Base-by-base conservation (phyloP, 768 basidiomycete species). In the Termitomyces sp. region DNA sequence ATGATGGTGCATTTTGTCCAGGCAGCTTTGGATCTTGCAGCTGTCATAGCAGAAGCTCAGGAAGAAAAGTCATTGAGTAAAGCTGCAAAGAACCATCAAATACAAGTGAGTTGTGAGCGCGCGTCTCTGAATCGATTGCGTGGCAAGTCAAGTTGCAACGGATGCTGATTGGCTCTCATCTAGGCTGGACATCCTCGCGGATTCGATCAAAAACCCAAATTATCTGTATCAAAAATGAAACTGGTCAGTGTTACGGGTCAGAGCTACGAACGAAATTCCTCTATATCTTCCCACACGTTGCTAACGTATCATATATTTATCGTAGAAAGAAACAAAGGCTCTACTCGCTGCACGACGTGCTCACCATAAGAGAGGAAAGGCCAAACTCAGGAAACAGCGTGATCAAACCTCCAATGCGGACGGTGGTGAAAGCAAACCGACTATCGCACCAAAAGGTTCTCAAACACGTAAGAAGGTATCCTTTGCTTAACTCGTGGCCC, bases 271-370 rank as follows among this genome's bases (percentile, higher is more conserved):
- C 21, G 8, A 41, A 25, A 25, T 19, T 32, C 16, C 17, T 56
- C 21, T 38, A 41, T 35, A 40, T 46, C 17, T 47, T 58, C 51
- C 14, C 40, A 34, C 29, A 23, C 29, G 43, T 53, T 34, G 21
- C 21, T 41, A 34, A 45, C 27, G n/a, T 12, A 21, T 23, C 7
- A 25, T 14, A 31, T 25, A 21, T 29, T 5, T 3, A 25, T 48
- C 45, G 16, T 23, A 62, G 61, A 59, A 56, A 58, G 50, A 59
- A 56, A 59, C 54, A 25, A 62, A 59, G 40, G 61, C 54, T 17
- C 43, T 47, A 27, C 45, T 62, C 19, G 47, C 43, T 37, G 54
- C 57, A 23, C 53, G 46, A 40, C 50, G 46, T 29, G 43, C 57
- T 10, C 46, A 62, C 7, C 49, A 38, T 12, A 59, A 54, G 32